A percentile compares a stretch with the other conserved stretches of the same genome.
These are phyloP conservation scores for Petunia secreta DNA, from an alignment of 257 asterid genomes.

Conservation along the genomic window DNA sequence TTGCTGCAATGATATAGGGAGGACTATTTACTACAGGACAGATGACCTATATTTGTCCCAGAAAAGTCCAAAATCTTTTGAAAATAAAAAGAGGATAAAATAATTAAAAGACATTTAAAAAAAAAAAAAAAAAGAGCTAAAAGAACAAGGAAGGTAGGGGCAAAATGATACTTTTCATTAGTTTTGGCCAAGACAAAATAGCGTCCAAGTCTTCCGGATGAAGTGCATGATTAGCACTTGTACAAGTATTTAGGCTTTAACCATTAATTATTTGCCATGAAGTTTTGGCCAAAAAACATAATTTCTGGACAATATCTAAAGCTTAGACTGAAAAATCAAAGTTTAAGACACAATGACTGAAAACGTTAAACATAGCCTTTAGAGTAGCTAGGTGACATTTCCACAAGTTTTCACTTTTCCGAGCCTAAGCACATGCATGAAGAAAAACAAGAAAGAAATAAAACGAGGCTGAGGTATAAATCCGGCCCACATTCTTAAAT, in stretches of 20 bases:
- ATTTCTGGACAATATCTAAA: no score
- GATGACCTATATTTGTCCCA: constrained; percentile 17
- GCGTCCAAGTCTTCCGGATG: background rate
- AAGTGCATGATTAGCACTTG: no score
- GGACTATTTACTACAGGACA: constrained; percentile 13
- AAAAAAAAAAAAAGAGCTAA: background rate
- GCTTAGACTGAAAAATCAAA: no score
- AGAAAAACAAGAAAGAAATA: background rate
- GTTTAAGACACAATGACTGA: no score
- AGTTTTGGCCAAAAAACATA: no score
- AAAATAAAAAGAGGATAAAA: background rate
- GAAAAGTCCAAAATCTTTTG: background rate
- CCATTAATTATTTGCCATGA: no score
- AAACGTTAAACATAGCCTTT: no score
- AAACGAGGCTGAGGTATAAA: constrained; percentile 36
- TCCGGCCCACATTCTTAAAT: constrained; percentile 41
- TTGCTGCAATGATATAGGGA: constrained; percentile 17
- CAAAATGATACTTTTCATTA: background rate
- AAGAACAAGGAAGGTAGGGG: background rate
- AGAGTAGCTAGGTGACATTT: no score
- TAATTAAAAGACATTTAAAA: background rate
- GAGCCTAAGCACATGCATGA: background rate
- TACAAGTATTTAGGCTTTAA: no score
- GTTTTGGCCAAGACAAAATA: background rate
- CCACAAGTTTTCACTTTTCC: background rate